phyloP scores from a whole-genome alignment of 208 protist genomes.

The Jaenimonas drosophilae region DNA sequence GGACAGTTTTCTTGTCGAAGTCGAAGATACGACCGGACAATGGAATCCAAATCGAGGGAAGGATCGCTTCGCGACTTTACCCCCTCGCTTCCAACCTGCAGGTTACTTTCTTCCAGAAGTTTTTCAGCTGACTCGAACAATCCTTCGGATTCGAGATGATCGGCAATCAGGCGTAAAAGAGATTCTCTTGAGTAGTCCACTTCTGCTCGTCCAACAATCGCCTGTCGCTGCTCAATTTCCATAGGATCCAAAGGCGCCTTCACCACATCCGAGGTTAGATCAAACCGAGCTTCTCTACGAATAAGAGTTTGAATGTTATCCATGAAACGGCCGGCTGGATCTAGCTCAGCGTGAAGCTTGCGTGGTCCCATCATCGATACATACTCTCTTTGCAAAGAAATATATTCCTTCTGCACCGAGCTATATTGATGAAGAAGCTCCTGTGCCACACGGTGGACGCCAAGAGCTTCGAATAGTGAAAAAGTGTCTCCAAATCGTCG shows the following conservation, averaged over 20 bases:
- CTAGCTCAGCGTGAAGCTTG: constrained; percentile 51
- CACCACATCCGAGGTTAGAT: constrained; percentile 11
- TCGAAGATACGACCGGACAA: constrained; percentile 67
- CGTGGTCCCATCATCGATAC: constrained; percentile 53
- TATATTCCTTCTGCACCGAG: constrained; percentile 69
- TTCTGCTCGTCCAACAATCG: constrained; percentile 55
- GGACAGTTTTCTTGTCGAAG: constrained; percentile 75
- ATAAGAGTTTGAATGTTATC: constrained; percentile 73
- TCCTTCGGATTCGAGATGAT: constrained; percentile 62
- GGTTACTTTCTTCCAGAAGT: constrained; percentile 32
- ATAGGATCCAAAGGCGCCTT: constrained; percentile 33
- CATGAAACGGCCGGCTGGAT: constrained; percentile 72
- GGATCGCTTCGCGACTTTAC: constrained; percentile 8
- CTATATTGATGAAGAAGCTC: constrained; percentile 58
- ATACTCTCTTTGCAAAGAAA: no score
- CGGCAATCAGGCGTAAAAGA: constrained; percentile 57
- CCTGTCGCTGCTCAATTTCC: constrained; percentile 63
- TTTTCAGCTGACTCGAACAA: constrained; percentile 26
- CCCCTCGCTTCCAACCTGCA: constrained; percentile 4
- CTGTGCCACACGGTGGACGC: constrained; percentile 50
- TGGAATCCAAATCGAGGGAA: constrained; percentile 21
- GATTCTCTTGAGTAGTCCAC: constrained; percentile 74
- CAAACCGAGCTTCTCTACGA: constrained; percentile 2
- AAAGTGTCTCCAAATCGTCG: constrained; percentile 63
- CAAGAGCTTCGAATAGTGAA: constrained; percentile 70